phyloP scores from a whole-genome alignment of 352 stramenopile species.

The Phytophthora pseudosyringae region DNA sequence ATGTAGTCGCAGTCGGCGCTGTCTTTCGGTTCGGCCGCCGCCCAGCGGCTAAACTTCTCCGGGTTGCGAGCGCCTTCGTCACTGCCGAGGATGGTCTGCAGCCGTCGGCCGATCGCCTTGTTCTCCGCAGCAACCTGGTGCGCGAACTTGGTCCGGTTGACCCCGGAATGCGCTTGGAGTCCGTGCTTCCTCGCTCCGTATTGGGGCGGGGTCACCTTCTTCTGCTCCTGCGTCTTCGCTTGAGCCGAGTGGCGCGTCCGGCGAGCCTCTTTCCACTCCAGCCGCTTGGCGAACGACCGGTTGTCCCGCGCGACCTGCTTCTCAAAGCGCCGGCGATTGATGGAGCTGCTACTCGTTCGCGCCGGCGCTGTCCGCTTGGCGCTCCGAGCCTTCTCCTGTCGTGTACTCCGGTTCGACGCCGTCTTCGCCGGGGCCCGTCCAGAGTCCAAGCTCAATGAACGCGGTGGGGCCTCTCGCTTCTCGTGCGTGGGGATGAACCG shows the following conservation, averaged over 20 bases:
- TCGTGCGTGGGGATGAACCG: slow-evolving; percentile 51
- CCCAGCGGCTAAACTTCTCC: slow-evolving; percentile 27
- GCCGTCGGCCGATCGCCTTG: slow-evolving; percentile 53
- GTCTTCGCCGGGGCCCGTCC: slow-evolving; percentile 13
- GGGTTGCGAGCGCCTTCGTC: slow-evolving; percentile 26
- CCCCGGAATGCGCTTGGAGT: slow-evolving; percentile 63
- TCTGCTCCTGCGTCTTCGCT: slow-evolving; percentile 49
- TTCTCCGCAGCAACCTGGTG: slow-evolving; percentile 63
- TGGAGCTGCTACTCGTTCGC: slow-evolving; percentile 59
- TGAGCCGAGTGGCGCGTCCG: slow-evolving; percentile 38
- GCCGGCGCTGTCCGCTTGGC: slow-evolving; percentile 20
- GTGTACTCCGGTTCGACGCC: slow-evolving; percentile 11
- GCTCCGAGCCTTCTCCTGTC: slow-evolving; percentile 17
- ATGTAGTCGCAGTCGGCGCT: slow-evolving; percentile 36
- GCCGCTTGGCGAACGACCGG: slow-evolving; percentile 56
- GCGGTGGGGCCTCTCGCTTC: neutral
- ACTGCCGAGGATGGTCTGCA: slow-evolving; percentile 47
- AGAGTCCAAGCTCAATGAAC: slow-evolving; percentile 11
- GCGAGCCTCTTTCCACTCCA: slow-evolving; percentile 47
- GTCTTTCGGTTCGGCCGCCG: slow-evolving; percentile 33
- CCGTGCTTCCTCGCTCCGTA: slow-evolving; percentile 48
- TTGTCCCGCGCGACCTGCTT: slow-evolving; percentile 67
- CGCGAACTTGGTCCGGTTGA: slow-evolving; percentile 70
- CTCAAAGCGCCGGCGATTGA: slow-evolving; percentile 64
- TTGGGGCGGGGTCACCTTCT: slow-evolving; percentile 40